A percentile compares a stretch with the other conserved stretches of the same genome.
These are phyloP conservation scores for Symbiotaphrina buchneri DNA, from an alignment of 495 filamentous ascomycete species.

Conservation along the genomic window DNA sequence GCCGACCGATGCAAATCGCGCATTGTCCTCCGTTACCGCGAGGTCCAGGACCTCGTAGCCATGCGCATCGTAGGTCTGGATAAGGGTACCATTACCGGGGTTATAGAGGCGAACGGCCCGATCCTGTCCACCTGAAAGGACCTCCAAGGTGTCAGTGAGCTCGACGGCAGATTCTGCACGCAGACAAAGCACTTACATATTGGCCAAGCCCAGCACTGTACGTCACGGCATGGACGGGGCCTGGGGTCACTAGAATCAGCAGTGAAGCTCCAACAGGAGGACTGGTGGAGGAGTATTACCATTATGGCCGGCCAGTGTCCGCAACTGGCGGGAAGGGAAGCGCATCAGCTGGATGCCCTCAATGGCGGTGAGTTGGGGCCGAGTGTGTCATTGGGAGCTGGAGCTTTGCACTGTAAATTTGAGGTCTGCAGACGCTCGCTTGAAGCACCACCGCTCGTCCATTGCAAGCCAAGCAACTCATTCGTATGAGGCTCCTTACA, in stretches of 20 bases:
- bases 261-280: neutral
- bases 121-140: conserved; percentile 74
- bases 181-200: conserved; percentile 20
- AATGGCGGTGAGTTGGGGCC: no score
- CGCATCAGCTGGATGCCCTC: no score
- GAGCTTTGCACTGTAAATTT: no score
- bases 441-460: no score
- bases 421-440: no score
- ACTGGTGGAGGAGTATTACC: conserved; percentile 1
- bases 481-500: no score
- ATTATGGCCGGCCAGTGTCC: conserved; percentile 5
- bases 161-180: neutral
- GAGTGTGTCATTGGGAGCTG: no score
- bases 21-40: conserved; percentile 51
- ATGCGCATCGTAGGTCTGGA: conserved; percentile 77
- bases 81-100: conserved; percentile 23
- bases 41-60: conserved; percentile 77
- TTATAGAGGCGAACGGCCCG: conserved; percentile 59
- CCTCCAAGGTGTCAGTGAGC: no score
- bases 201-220: conserved; percentile 45
- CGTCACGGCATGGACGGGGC: conserved; percentile 48
- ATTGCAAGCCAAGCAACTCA: no score
- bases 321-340: conserved; percentile 4
- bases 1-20: conserved; percentile 57
- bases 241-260: conserved; percentile 15